Evolutionary conservation across 2,329 filamentous ascomycete species (phyloP), one percentile per base, ranked within the genome.

Genomic region (Davidsoniella eucalypti): DNA sequence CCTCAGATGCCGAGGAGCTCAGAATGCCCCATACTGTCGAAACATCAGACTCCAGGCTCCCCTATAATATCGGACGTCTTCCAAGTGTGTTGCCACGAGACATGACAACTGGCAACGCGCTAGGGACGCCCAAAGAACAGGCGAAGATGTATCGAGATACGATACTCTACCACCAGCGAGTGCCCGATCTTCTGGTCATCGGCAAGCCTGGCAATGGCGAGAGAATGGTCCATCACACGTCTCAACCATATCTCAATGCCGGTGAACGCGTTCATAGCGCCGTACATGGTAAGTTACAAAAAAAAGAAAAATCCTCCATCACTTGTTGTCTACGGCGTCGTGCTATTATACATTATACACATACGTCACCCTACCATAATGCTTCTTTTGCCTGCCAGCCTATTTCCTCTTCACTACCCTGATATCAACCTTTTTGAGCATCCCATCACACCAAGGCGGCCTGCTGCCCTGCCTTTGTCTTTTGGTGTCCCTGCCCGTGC

Each of bases 71-170:
- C 14, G 41, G 36, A 36, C 51, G 47, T 3, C 36, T 46, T 16
- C 47, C 51, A 14, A 41, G 36, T 9, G 41, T 47, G 10, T 38
- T 52, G 16, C 51, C 51, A 25, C 21, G 25, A 9, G 18, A 52
- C 25, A 21, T 26, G 2, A 21, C 16, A 17, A 52, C 33, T 17
- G 51, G 51, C 8, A 29, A 25, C 8, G 33, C 29, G 17, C 47
- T 52, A 1, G 51, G 51, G 18, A 44, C 46, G 8, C n/a, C 43
- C 12, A 18, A 37, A n/a, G 51, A 50, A 37, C 51, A 52, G 51
- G 51, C 47, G 14, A 39, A 36, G 37, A 52, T 52, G 51, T 52
- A 52, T 43, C 47, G 47, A 8, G 51, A 46, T 26, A 18, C 37
- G 5, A 23, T 29, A 33, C 18, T 29, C 18, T 52, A 50, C 37